A percentile compares a stretch with the other conserved stretches of the same genome.
phyloP scores from a whole-genome alignment of 164 flowering plant species.

The Dillenia suffruticosa region DNA sequence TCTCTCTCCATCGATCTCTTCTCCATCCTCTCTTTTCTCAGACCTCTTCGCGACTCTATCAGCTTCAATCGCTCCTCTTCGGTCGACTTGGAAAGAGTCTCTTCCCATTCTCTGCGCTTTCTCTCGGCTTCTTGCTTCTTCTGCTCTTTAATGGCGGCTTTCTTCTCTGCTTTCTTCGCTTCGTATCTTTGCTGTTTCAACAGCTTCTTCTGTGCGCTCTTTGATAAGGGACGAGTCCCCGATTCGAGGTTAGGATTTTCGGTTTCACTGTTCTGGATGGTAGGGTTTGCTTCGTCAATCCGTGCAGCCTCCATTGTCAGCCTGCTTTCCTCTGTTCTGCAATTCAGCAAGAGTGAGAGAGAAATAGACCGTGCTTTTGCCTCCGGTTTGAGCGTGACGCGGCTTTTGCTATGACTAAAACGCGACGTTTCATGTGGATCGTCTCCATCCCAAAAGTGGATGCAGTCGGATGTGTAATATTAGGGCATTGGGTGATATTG shows the following conservation, averaged over 20 bases:
- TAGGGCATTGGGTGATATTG: too few species aligned
- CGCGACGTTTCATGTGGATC: too few species aligned
- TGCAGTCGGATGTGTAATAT: too few species aligned
- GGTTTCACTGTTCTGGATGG: background rate
- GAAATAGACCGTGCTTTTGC: too few species aligned
- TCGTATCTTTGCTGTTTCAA: conserved; percentile 68
- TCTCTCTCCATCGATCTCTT: conserved; percentile 58
- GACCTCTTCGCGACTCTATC: conserved; percentile 47
- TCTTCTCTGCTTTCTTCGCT: conserved; percentile 79
- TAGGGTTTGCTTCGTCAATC: too few species aligned
- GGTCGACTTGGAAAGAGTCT: conserved; percentile 35
- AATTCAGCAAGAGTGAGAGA: too few species aligned
- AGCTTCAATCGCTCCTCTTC: conserved; percentile 74
- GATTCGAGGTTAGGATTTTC: background rate
- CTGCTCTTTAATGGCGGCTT: conserved; percentile 59
- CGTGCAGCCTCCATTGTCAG: too few species aligned
- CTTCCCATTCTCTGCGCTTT: conserved; percentile 77
- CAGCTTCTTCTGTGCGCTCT: conserved; percentile 75
- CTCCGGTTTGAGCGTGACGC: too few species aligned
- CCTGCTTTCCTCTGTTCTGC: too few species aligned
- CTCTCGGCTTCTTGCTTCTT: conserved; percentile 59
- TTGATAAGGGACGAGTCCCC: conserved; percentile 38
- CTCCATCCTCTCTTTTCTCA: conserved; percentile 80
- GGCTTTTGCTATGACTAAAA: too few species aligned
- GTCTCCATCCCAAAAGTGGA: too few species aligned